Base-by-base conservation (phyloP, 495 filamentous ascomycete genomes). In the Oidiodendron maius region DNA sequence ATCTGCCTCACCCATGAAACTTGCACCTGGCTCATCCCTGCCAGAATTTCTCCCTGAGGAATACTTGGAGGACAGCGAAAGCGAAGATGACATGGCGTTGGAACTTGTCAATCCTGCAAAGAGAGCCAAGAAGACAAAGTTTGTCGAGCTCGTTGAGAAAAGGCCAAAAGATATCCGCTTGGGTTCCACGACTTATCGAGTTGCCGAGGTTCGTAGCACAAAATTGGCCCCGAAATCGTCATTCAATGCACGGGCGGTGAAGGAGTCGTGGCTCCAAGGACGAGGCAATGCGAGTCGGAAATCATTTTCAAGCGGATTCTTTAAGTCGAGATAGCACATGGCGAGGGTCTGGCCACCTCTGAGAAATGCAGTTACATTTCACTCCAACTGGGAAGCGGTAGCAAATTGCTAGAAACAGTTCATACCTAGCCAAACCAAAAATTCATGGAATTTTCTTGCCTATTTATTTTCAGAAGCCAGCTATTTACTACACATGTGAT, bases 181-280 rank as follows among this genome's bases (percentile, higher is more conserved):
- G 13, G 59, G 59, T 13, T 49, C 38, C 2, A 59, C 59, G 3
- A 61, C 47, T 2, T 61, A 51, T 34, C 28, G 56, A 16, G 50
- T 61, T 3, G 30, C 46, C 4, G 53, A 59, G 26, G 35, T 17
- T 4, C 28, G 25, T n/a, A 52, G 20, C 18, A 36, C 21, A 11
- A 26, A 32, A 21, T 20, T 61, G n/a, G 56, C 59, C 20, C 59
- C 59, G 9, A 53, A 49, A 21, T 43, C 52, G 12, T 43, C 41
- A 13, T 30, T 12, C 13, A 17, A 46, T 4, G 55, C 59, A 4
- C 34, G 52, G 12, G 26, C 17, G 2, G 49, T 23, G 9, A 61
- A 61, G 36, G 59, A 61, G 24, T 32, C 46, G 1, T 61, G 59
- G 59, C 20, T 61, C 17, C 41, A 43, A 22, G 59, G 55, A n/a